Base-by-base conservation (phyloP, 257 asterid species). In the Echites panduratus region DNA sequence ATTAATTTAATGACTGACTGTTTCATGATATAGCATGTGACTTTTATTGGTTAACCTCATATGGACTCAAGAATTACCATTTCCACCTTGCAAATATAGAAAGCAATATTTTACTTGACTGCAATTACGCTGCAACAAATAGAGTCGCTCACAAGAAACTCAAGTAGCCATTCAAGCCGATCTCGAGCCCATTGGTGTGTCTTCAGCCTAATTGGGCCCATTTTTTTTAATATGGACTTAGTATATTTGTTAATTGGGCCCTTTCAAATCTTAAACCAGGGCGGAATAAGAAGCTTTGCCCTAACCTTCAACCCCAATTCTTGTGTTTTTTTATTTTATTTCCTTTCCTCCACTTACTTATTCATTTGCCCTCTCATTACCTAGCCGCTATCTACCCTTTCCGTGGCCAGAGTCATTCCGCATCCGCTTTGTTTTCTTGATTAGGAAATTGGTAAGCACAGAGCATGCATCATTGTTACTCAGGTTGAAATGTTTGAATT, bases 141-240 rank as follows among this genome's bases (percentile, higher is more conserved):
- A 27, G 24, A 62, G n/a, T 29, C 12, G 41, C 0, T 26, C 41
- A 1, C 3, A 27, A 6, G 22, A 22, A 14, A 32, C 67, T 62
- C 4, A 40, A 62, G 22, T 62, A 19, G 32, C 26, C 45, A 32
- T 14, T 32, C 43, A 12, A 62, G 43, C 8, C 41, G 8, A 26
- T 59, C 41, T 27, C 9, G 29, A 13, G 62, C 62, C 62, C 62
- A 56, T 4, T n/a, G 22, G 29, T n/a, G 11, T 22, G 5, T 56
- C 32, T 22, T 56, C 5, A 56, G 59, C 62, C 62, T n/a, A 56
- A 56, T 56, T 56, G 62, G 9, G 66, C 66, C 66, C 66, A 26
- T 1, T 32, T 32, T 24, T 58, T 58, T 0, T 24, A 24, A 7
- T 29, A 10, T 20, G 59, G 59, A 53, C 27, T 53, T 49, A 32